These are phyloP conservation scores for Penicillium nordicum DNA, from an alignment of 2,329 filamentous ascomycete genomes.

Conservation along the genomic window DNA sequence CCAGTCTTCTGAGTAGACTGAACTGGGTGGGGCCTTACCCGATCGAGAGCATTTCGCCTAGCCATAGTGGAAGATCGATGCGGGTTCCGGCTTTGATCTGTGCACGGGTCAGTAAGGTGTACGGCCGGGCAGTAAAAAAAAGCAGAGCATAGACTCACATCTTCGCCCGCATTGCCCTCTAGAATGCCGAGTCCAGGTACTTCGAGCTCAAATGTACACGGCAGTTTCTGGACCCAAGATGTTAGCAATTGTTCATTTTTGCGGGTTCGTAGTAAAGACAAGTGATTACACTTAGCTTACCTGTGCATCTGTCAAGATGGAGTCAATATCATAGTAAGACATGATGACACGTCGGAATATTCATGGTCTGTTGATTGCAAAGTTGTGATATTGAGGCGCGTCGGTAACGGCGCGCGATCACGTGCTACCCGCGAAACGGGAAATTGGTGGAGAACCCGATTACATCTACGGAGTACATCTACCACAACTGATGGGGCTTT, in stretches of 20 bases:
- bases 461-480: neutral
- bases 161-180: constrained; percentile 71
- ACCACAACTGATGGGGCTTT: neutral
- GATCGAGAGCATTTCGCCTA: constrained; percentile 77
- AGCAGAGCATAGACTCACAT: constrained; percentile 39
- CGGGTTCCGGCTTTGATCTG: constrained; percentile 76
- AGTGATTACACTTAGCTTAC: constrained; percentile 19
- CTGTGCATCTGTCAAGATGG: constrained; percentile 47
- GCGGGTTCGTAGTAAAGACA: neutral
- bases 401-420: constrained; percentile 13
- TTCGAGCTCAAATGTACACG: constrained; percentile 89
- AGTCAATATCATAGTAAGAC: constrained; percentile 49
- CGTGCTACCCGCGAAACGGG: neutral
- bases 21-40: constrained; percentile 37
- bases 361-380: constrained; percentile 8
- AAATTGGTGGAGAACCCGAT: neutral
- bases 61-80: constrained; percentile 84
- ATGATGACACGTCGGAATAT: constrained; percentile 24
- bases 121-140: neutral
- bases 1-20: neutral
- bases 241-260: constrained; percentile 12
- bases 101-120: neutral
- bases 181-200: constrained; percentile 84
- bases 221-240: constrained; percentile 67
- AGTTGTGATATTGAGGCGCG: constrained; percentile 7